Evolutionary conservation across 352 stramenopile species (phyloP).

Genomic region (Phytophthora pinifolia): DNA sequence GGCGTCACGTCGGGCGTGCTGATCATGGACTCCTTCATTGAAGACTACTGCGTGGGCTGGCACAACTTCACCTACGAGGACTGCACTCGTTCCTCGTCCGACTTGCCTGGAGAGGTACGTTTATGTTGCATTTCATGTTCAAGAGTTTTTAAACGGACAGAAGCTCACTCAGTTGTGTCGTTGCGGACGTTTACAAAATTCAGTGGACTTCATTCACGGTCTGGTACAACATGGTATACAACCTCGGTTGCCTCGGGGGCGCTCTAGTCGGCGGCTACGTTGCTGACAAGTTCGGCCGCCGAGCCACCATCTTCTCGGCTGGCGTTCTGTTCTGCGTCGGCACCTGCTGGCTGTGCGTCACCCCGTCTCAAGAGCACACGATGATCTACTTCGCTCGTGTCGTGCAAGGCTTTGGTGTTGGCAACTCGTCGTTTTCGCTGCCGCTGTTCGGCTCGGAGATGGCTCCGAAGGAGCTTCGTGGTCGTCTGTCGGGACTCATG

Average conservation of each 20-base stretch:
- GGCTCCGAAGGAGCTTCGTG: slow-evolving; percentile 59
- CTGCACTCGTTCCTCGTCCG: slow-evolving; percentile 28
- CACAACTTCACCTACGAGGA: slow-evolving; percentile 42
- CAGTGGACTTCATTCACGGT: slow-evolving; percentile 44
- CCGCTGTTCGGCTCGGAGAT: slow-evolving; percentile 60
- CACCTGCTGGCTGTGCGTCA: slow-evolving; percentile 34
- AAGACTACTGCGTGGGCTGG: slow-evolving; percentile 50
- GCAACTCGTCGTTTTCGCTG: slow-evolving; percentile 55
- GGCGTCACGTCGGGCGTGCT: slow-evolving; percentile 40
- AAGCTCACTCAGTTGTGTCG: no score
- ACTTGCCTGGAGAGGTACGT: slow-evolving; percentile 28
- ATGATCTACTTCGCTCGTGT: slow-evolving; percentile 33
- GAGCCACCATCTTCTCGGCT: slow-evolving; percentile 44
- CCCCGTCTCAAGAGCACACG: slow-evolving; percentile 16
- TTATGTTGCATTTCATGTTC: no score
- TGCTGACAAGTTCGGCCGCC: slow-evolving; percentile 42
- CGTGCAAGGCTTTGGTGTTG: slow-evolving; percentile 47
- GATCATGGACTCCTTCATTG: slow-evolving; percentile 51
- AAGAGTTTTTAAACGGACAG: no score
- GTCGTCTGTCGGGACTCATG: slow-evolving; percentile 48
- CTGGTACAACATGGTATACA: slow-evolving; percentile 62
- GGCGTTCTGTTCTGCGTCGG: slow-evolving; percentile 42
- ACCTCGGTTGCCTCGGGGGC: slow-evolving; percentile 50
- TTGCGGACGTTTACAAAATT: no score
- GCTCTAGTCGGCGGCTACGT: slow-evolving; percentile 39